Evolutionary conservation across 2,329 filamentous ascomycete species (phyloP).

Genomic region (Hymenoscyphus albidus): DNA sequence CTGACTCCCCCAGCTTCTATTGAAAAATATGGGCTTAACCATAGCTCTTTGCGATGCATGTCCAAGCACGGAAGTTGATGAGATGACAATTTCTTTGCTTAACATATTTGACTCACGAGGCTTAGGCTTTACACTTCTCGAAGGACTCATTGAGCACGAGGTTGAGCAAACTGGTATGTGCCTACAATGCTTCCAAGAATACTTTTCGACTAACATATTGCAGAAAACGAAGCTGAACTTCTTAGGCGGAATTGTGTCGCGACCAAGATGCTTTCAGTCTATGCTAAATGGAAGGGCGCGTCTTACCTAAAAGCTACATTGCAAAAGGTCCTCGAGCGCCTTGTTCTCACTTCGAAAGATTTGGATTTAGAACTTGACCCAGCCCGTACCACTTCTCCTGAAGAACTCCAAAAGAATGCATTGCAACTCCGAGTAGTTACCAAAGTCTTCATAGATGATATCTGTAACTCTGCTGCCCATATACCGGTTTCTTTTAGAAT

Average conservation of each 20-base stretch:
- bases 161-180: conserved; percentile 59
- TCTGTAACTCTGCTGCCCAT: conserved; percentile 57
- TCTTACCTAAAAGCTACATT: conserved; percentile 60
- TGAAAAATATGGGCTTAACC: conserved; percentile 58
- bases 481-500: conserved; percentile 62
- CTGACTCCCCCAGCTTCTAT: conserved; percentile 47
- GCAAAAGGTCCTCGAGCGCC: conserved; percentile 61
- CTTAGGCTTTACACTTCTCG: conserved; percentile 58
- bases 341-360: conserved; percentile 64
- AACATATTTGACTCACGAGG: conserved; percentile 69
- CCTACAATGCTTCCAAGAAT: not conserved
- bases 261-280: conserved; percentile 69
- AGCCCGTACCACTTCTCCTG: conserved; percentile 53
- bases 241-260: conserved; percentile 65
- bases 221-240: conserved; percentile 65
- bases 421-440: conserved; percentile 63
- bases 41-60: conserved; percentile 63
- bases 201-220: not conserved
- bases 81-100: conserved; percentile 62
- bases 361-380: conserved; percentile 66
- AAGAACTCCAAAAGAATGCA: conserved; percentile 64
- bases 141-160: conserved; percentile 65
- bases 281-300: conserved; percentile 67
- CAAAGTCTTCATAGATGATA: conserved; percentile 69
- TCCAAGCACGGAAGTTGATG: conserved; percentile 64